Evolutionary conservation across 345 rosid species (phyloP).

Genomic region (Carallia pectinifolia): DNA sequence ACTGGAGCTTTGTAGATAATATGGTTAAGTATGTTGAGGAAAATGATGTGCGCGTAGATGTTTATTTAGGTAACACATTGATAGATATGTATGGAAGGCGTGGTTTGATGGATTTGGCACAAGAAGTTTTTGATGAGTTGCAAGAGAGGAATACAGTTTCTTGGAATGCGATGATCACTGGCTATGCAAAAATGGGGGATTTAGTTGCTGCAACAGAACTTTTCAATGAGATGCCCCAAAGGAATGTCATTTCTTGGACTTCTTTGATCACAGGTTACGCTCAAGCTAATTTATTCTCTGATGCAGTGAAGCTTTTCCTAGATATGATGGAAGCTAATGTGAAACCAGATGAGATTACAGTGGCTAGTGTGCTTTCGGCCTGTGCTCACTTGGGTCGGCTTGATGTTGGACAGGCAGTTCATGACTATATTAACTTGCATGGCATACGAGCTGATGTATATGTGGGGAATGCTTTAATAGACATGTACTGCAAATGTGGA

Average conservation of each 20-base stretch:
- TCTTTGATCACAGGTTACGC: constrained; percentile 19
- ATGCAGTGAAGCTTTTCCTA: constrained; percentile 22
- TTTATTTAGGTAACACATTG: constrained; percentile 59
- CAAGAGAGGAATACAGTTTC: constrained; percentile 44
- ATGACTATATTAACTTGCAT: constrained; percentile 18
- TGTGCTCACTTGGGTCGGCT: constrained; percentile 21
- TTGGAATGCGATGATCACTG: constrained; percentile 55
- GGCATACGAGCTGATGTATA: constrained; percentile 15
- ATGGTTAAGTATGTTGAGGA: constrained; percentile 41
- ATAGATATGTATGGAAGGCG: constrained; percentile 58
- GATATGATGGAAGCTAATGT: constrained; percentile 21
- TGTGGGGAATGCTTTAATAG: constrained; percentile 22
- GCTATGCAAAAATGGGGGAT: constrained; percentile 37
- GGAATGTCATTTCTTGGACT: constrained; percentile 27
- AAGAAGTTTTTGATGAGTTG: constrained; percentile 43
- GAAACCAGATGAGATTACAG: constrained; percentile 23
- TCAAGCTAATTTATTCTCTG: constrained; percentile 17
- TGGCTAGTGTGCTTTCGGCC: constrained; percentile 24
- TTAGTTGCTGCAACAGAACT: constrained; percentile 36
- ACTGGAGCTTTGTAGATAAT: constrained; percentile 29
- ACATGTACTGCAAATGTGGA: constrained; percentile 28
- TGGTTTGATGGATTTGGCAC: constrained; percentile 45
- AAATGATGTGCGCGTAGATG: constrained; percentile 44
- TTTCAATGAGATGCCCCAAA: constrained; percentile 13
- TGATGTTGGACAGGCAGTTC: constrained; percentile 18